Evolutionary conservation across 148 eudicot genomes (phyloP), one percentile per base, ranked within the genome.

Genomic region (Pharnaceum exiguum): DNA sequence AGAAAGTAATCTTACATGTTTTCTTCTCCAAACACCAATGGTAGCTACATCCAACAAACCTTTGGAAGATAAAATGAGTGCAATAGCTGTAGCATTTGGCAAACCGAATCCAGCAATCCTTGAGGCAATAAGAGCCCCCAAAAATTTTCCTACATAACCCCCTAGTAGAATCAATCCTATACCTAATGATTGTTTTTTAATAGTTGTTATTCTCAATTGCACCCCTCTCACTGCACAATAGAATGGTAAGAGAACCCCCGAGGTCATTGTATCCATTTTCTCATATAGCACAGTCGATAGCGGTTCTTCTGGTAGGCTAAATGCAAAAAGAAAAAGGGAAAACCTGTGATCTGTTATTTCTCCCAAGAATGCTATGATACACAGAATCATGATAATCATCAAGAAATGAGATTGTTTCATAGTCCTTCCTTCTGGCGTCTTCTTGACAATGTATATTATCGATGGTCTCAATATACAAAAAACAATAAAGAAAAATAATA

Each of bases 221-320:
- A 65, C 36, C 16, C 69, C 69, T 23, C 50, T 30, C 30, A 27
- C 19, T 23, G 59, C 22, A 18, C 58, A 17, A 46, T 23, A 65
- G 10, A 65, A 33, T 2, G 69, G 69, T 28, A 55, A 55, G 5
- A 65, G 36, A 18, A 65, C 13, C 13, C 24, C 21, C 3, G 28
- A 16, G 1, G 58, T 25, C 22, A 65, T 16, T 16, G 53, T 19
- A 55, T 65, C 69, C 28, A 65, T 17, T 38, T 21, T 36, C 4
- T 46, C 11, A 3, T 21, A 5, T 5, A 65, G 27, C 17, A 65
- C 37, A 3, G 69, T 16, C 1, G 69, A 30, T 10, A 65, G 42
- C 9, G 69, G 69, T 38, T 65, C 69, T 46, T 65, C 69, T 1
- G 69, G 69, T 29, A 65, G 36, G n/a, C 22, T 31, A 11, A 55